A percentile compares a stretch with the other conserved stretches of the same genome.
Evolutionary conservation across 257 asterid genomes (phyloP).

Genomic region (Rhazya stricta): DNA sequence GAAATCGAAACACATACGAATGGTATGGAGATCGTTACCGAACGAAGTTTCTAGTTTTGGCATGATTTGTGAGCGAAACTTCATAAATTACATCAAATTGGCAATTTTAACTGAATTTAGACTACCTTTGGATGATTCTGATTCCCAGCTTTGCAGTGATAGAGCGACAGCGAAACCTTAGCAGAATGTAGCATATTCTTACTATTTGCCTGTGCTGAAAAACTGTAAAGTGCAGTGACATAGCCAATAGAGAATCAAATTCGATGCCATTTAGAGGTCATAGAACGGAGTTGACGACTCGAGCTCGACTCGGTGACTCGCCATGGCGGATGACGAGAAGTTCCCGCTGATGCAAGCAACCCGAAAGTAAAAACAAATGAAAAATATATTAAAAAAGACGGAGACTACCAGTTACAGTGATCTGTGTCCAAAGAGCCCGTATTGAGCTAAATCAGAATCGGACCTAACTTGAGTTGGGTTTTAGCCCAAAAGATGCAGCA

Average conservation of each 20-base stretch:
- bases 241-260: slow-evolving; percentile 29
- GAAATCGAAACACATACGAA: slow-evolving; percentile 31
- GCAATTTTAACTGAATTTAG: not conserved
- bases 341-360: too few relatives aligned
- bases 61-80: slow-evolving; percentile 20
- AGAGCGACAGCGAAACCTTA: slow-evolving; percentile 2
- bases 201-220: slow-evolving; percentile 16
- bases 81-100: not conserved
- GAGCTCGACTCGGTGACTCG: not conserved
- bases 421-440: too few relatives aligned
- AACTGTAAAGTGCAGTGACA: slow-evolving; percentile 19
- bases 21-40: slow-evolving; percentile 45
- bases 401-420: too few relatives aligned
- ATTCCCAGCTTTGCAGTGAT: slow-evolving; percentile 1
- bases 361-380: too few relatives aligned
- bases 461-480: too few relatives aligned
- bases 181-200: not conserved
- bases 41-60: slow-evolving; percentile 31
- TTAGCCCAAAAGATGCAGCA: too few relatives aligned
- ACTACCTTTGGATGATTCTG: slow-evolving; percentile 2
- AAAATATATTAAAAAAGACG: too few relatives aligned
- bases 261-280: slow-evolving; percentile 2
- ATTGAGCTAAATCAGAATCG: too few relatives aligned
- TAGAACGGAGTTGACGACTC: too few relatives aligned
- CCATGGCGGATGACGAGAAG: too few relatives aligned